Base-by-base conservation (phyloP, 768 basidiomycete genomes). In the Suillus americanus region DNA sequence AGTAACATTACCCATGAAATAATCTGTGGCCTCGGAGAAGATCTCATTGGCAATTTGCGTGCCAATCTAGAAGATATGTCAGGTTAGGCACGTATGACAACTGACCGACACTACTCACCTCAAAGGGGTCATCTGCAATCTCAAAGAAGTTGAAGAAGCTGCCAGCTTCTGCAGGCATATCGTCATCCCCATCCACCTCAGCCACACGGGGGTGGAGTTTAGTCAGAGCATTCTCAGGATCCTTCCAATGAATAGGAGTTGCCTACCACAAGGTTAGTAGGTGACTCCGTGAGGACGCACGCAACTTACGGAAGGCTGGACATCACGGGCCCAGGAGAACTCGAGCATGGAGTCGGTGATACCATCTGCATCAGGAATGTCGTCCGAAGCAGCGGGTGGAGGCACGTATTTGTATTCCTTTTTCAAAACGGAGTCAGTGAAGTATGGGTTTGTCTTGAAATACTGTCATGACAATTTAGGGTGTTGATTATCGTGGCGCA, bases 101-200 rank as follows among this genome's bases (percentile, higher is more conserved):
- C 25, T 45, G 46, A 57, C 14, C 1, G 59, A 56, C 41, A 13
- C 28, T 25, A 77, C 86, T 79, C 73, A 92, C 92, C 67, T 92
- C 90, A 66, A 81, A 84, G 16, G 85, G 83, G 72, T 94, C 92
- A 45, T 79, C 72, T 13, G 82, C 80, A 66, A 82, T 72, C 76
- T 91, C 92, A 66, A 95, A 94, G 73, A 90, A 89, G 79, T 94
- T 93, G 84, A 95, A 95, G 81, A 95, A 93, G 72, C 88, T 92
- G 63, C 93, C 93, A 57, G 83, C 77, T 57, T 95, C 93, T 30
- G 84, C 81, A 48, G 83, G 79, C 61, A 83, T 69, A 38, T 89
- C 89, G 30, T 86, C 84, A 5, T 73, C 77, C 20, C 90, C 91
- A 30, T 84, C 85, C 10, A 86, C 87, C 59, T 81, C 87, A 38